Evolutionary conservation across 495 filamentous ascomycete genomes (phyloP), one percentile per base, ranked within the genome.

Genomic region (Aspergillus heteromorphus): DNA sequence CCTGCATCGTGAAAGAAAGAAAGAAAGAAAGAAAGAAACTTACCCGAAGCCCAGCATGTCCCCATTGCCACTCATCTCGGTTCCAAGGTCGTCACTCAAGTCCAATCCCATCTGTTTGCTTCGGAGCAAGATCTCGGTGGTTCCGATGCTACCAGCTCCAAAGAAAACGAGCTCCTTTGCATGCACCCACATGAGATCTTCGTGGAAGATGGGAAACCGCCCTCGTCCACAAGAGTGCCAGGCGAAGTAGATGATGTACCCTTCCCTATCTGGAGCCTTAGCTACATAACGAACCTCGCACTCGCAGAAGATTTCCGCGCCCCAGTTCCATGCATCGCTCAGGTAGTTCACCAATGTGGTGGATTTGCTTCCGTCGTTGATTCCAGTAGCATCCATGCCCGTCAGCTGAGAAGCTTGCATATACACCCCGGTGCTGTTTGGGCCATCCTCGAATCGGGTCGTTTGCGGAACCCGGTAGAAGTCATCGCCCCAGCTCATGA

Each of bases 131-230:
- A 48, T 48, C 27, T 48, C 45, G 0, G 45, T 48, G 13, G 21
- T 48, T 17, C 45, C 45, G 10, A 48, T 48, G 30, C 45, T 48
- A 0, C 45, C 45, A 5, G 23, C 45, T 18, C 45, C 45, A 14
- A 48, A 30, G 30, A 29, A 48, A 30, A 48, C 45, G n/a, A 48
- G 25, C 16, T 48, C 34, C 45, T 48, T 48, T 18, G 45, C 23
- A 31, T 48, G 45, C 13, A 48, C 45, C 45, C 45, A 48, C 45
- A 48, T 48, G 14, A 48, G n/a, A 34, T 48, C 45, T 30, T 48
- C 45, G 8, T 30, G 17, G 14, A 48, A 48, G n/a, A 5, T 31
- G 18, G 45, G 23, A 25, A 48, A 48, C 0, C 25, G 45, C 5
- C 18, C 23, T 17, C 45, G 23, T 7, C 30, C 30, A 13, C 45